phyloP scores from a whole-genome alignment of 2,329 filamentous ascomycete species.

The Fusarium concolor region DNA sequence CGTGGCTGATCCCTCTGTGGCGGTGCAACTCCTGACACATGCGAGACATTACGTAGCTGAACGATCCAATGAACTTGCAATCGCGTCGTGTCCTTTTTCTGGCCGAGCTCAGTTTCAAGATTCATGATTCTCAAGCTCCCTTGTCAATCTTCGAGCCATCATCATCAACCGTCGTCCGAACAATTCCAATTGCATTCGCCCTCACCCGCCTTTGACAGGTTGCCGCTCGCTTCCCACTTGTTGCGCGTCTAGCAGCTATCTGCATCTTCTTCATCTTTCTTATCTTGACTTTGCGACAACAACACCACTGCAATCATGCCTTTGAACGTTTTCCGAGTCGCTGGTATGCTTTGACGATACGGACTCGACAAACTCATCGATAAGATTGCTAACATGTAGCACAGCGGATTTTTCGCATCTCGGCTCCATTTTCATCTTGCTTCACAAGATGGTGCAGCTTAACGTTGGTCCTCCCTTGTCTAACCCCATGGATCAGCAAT shows the following conservation, averaged over 20 bases:
- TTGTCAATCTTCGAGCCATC: conserved; percentile 36
- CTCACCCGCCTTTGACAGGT: conserved; percentile 22
- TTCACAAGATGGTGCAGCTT: conserved; percentile 95
- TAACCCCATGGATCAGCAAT: conserved; percentile 18
- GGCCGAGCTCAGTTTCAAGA: conserved; percentile 37
- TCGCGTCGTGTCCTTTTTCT: conserved; percentile 50
- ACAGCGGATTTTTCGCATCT: conserved; percentile 95
- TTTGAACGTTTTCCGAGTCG: conserved; percentile 69
- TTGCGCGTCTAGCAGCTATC: conserved; percentile 38
- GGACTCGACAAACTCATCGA: not conserved
- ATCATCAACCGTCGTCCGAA: conserved; percentile 26
- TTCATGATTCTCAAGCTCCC: conserved; percentile 43
- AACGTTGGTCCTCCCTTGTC: conserved; percentile 70
- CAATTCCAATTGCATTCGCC: conserved; percentile 33
- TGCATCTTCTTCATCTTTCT: conserved; percentile 9
- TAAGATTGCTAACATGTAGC: conserved; percentile 34
- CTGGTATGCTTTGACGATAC: conserved; percentile 56
- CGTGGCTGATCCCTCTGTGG: conserved; percentile 18
- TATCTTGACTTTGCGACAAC: conserved; percentile 28
- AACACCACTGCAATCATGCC: conserved; percentile 53
- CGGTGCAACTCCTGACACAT: conserved; percentile 22
- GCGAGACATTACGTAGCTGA: conserved; percentile 36
- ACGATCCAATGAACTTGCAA: conserved; percentile 48
- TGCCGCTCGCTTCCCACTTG: conserved; percentile 31
- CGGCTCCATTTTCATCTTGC: conserved; percentile 89